Conservation (phyloP, 306 rosid genomes). For the Fragaria vesca region DNA sequence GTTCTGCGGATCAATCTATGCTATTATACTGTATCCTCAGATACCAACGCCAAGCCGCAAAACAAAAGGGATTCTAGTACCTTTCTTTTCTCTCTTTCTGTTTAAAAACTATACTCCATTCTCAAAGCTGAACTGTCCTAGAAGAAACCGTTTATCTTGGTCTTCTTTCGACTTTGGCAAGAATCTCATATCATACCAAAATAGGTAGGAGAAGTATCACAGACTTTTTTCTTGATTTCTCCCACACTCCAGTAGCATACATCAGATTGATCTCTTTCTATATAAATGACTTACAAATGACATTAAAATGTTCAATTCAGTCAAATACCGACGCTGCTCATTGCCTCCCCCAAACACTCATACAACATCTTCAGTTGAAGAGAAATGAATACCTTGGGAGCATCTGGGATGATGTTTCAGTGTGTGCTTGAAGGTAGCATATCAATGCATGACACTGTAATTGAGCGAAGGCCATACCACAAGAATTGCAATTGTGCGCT, state of each 20-base stretch:
- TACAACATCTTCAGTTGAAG: neutral
- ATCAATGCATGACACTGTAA: constrained; percentile 43
- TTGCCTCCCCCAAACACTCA: no score
- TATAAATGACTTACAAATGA: neutral
- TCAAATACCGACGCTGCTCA: neutral
- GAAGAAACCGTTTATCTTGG: constrained; percentile 7
- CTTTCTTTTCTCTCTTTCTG: neutral
- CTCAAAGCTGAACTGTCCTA: neutral
- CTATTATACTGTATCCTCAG: neutral
- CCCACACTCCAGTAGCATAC: neutral
- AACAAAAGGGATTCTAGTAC: neutral
- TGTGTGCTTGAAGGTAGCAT: constrained; percentile 59
- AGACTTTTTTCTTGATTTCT: neutral
- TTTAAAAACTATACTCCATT: neutral
- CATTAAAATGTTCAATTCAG: constrained; percentile 9
- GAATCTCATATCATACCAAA: constrained; percentile 4
- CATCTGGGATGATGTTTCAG: constrained; percentile 37
- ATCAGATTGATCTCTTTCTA: neutral
- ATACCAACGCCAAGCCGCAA: neutral
- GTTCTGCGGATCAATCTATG: constrained; percentile 9
- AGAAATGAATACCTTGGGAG: constrained; percentile 38
- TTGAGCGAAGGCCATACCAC: constrained; percentile 70
- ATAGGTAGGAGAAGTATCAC: neutral
- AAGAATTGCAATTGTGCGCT: constrained; percentile 35
- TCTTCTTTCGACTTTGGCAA: constrained; percentile 12